These are phyloP conservation scores for Amylocarpus encephaloides DNA, from an alignment of 2,329 filamentous ascomycete species.

Conservation along the genomic window DNA sequence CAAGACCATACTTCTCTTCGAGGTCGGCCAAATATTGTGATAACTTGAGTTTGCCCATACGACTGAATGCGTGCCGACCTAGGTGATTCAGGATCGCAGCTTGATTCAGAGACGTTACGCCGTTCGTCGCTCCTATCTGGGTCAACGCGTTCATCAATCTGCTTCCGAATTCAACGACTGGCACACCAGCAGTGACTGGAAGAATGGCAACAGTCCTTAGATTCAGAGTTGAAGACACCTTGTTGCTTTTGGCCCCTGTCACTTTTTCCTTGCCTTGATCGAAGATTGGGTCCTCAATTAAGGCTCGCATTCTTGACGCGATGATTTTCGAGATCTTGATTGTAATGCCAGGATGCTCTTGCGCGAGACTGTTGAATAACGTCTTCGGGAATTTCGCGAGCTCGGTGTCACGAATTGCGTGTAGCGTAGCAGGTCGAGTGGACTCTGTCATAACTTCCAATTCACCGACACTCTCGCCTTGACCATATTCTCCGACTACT, in stretches of 20 bases:
- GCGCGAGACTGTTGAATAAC: constrained; percentile 92
- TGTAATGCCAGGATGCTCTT: constrained; percentile 95
- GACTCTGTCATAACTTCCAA: constrained; percentile 96
- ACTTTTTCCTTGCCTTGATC: constrained; percentile 57
- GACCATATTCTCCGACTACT: constrained; percentile 86
- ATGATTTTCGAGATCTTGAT: constrained; percentile 99
- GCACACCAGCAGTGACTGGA: constrained; percentile 84
- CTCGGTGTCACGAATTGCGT: constrained; percentile 95
- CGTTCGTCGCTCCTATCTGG: constrained; percentile 84
- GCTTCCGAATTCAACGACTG: constrained; percentile 91
- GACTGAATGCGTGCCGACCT: constrained; percentile 91
- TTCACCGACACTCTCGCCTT: constrained; percentile 96
- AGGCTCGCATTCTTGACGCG: constrained; percentile 82
- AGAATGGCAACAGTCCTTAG: constrained; percentile 87
- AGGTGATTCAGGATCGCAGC: constrained; percentile 90
- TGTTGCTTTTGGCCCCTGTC: constrained; percentile 54
- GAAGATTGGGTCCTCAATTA: constrained; percentile 74
- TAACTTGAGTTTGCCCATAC: constrained; percentile 93
- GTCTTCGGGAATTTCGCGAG: constrained; percentile 93
- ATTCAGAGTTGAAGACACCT: constrained; percentile 81
- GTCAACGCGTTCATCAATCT: constrained; percentile 79
- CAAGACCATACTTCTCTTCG: constrained; percentile 93
- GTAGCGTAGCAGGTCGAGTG: constrained; percentile 78
- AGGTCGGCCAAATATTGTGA: constrained; percentile 94
- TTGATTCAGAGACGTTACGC: constrained; percentile 88